Percentiles rank a stretch among this genome's conserved stretches.
Conservation (phyloP, 495 filamentous ascomycete species). For the Aspergillus campestris region DNA sequence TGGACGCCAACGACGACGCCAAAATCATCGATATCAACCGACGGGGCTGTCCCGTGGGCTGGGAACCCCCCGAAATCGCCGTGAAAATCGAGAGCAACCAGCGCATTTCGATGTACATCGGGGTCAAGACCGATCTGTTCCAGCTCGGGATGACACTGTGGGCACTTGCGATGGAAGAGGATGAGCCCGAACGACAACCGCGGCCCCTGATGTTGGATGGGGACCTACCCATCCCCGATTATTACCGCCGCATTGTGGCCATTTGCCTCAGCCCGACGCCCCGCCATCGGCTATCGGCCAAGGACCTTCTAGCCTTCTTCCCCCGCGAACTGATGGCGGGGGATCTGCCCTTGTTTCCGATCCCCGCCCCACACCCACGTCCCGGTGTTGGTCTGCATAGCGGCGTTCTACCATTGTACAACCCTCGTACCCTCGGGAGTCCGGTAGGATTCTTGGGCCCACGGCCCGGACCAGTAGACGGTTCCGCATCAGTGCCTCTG, state of each 20-base stretch:
- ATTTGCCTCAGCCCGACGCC: slow-evolving; percentile 50
- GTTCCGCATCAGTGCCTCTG: neutral
- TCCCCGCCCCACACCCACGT: slow-evolving; percentile 7
- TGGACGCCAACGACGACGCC: slow-evolving; percentile 75
- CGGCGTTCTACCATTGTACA: slow-evolving; percentile 13
- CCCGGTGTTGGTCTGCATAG: slow-evolving; percentile 14
- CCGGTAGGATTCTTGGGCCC: slow-evolving; percentile 8
- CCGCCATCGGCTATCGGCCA: slow-evolving; percentile 46
- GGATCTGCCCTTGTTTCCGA: slow-evolving; percentile 2
- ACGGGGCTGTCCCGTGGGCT: slow-evolving; percentile 89
- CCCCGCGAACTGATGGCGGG: slow-evolving; percentile 18
- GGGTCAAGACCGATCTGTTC: slow-evolving; percentile 92
- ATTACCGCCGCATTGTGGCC: slow-evolving; percentile 50
- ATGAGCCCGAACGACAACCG: slow-evolving; percentile 76
- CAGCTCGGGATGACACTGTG: slow-evolving; percentile 97
- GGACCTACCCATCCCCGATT: slow-evolving; percentile 45
- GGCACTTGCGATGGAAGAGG: slow-evolving; percentile 77
- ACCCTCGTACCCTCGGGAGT: slow-evolving; percentile 2
- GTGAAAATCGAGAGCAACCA: slow-evolving; percentile 85
- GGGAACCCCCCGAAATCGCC: slow-evolving; percentile 92
- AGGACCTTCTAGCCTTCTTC: slow-evolving; percentile 46
- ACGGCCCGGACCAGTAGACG: slow-evolving; percentile 4
- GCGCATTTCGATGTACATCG: slow-evolving; percentile 95
- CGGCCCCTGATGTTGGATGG: slow-evolving; percentile 55
- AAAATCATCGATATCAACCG: slow-evolving; percentile 99